Evolutionary conservation across 139 green algal genomes (phyloP).

Genomic region (Ettlia oleoabundans): DNA sequence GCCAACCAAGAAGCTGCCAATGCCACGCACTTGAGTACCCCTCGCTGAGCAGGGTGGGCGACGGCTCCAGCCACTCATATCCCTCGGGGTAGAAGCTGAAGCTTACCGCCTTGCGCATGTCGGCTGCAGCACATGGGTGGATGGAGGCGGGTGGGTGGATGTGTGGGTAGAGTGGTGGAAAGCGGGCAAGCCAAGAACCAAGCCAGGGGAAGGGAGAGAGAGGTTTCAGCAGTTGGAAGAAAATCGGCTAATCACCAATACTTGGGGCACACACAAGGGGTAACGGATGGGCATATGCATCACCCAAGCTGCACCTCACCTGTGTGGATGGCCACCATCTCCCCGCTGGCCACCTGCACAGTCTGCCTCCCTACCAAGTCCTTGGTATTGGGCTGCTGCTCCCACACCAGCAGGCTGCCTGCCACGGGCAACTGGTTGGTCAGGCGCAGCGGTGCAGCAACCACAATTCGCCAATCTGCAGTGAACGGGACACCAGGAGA

Average conservation of each 20-base stretch:
- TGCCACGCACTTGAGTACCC: conserved; percentile 13
- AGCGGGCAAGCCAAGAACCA: too few relatives aligned
- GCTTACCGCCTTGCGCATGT: conserved; percentile 63
- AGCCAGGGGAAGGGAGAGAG: too few relatives aligned
- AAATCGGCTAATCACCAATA: too few relatives aligned
- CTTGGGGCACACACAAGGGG: too few relatives aligned
- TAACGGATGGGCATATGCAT: too few relatives aligned
- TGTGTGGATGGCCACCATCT: conserved; percentile 19
- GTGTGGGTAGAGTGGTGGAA: too few relatives aligned
- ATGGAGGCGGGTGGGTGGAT: too few relatives aligned
- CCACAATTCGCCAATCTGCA: conserved; percentile 78
- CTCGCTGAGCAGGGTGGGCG: conserved; percentile 63
- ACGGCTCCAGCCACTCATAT: conserved; percentile 69
- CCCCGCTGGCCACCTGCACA: conserved; percentile 52
- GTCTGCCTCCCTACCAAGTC: conserved; percentile 56
- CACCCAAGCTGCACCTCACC: not conserved
- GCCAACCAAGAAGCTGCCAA: too few relatives aligned
- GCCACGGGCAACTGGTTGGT: conserved; percentile 81
- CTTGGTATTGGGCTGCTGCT: conserved; percentile 37
- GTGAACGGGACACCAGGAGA: too few relatives aligned
- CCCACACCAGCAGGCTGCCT: conserved; percentile 68
- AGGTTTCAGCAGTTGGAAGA: too few relatives aligned
- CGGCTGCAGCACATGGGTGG: conserved; percentile 29
- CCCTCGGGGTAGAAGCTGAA: conserved; percentile 81
- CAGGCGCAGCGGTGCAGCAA: conserved; percentile 73